These are phyloP conservation scores for Oidiodendron maius DNA, from an alignment of 495 filamentous ascomycete genomes.

Conservation along the genomic window DNA sequence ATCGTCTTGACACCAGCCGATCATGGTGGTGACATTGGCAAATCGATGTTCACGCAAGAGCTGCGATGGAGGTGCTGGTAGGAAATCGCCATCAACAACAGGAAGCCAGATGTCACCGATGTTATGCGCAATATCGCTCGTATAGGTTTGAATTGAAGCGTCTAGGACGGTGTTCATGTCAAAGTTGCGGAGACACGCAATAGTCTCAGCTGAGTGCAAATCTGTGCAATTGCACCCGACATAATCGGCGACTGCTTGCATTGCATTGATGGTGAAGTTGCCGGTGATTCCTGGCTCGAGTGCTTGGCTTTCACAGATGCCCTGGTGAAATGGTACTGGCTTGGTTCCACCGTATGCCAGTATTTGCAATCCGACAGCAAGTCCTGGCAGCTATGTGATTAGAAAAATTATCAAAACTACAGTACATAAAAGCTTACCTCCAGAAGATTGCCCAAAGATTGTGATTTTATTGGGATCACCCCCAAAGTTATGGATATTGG, in stretches of 20 bases:
- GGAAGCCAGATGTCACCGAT: slow-evolving; percentile 51
- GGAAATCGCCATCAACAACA: slow-evolving; percentile 48
- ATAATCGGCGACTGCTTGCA: slow-evolving; percentile 49
- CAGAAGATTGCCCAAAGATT: slow-evolving; percentile 53
- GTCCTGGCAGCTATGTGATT: slow-evolving; percentile 22
- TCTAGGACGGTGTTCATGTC: slow-evolving; percentile 54
- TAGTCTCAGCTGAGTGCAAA: slow-evolving; percentile 39
- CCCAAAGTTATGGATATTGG: slow-evolving; percentile 62
- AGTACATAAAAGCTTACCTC: too few species aligned
- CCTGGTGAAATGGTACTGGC: slow-evolving; percentile 24
- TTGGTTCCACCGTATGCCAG: slow-evolving; percentile 51
- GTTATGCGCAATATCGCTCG: slow-evolving; percentile 55
- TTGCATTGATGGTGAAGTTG: slow-evolving; percentile 54
- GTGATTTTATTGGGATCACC: slow-evolving; percentile 47
- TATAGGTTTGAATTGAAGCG: slow-evolving; percentile 54
- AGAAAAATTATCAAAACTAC: too few species aligned
- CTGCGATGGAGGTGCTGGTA: slow-evolving; percentile 40
- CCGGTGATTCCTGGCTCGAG: slow-evolving; percentile 45
- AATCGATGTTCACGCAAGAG: slow-evolving; percentile 45
- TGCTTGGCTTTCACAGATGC: slow-evolving; percentile 25
- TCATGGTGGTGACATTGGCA: slow-evolving; percentile 46
- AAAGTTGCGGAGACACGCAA: slow-evolving; percentile 55
- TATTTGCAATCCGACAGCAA: slow-evolving; percentile 58
- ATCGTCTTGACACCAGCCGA: slow-evolving; percentile 50
- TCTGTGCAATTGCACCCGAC: slow-evolving; percentile 49